Evolutionary conservation across 1,284 basidiomycete genomes (phyloP).

Genomic region (Phellinidium pouzarii): DNA sequence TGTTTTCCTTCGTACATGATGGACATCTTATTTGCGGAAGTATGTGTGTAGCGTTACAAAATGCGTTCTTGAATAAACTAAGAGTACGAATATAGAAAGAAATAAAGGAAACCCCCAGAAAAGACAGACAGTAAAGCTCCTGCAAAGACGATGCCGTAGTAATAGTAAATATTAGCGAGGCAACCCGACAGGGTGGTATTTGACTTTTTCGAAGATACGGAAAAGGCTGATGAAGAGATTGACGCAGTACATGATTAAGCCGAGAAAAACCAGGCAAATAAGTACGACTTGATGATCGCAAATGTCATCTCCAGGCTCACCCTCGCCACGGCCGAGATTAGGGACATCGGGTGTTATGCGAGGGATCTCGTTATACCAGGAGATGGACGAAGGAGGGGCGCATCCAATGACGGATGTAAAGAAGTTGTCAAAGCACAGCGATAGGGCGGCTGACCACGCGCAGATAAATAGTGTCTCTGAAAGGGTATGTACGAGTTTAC

Average conservation of each 20-base stretch:
- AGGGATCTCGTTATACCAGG: slow-evolving; percentile 66
- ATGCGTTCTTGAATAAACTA: neutral
- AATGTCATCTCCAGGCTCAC: slow-evolving; percentile 45
- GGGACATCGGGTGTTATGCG: slow-evolving; percentile 35
- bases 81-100: neutral
- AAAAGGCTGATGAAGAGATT: slow-evolving; percentile 82
- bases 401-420: slow-evolving; percentile 84
- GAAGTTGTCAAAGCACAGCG: slow-evolving; percentile 85
- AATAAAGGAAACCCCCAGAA: neutral
- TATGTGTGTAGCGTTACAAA: neutral
- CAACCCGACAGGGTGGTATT: slow-evolving; percentile 25
- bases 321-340: slow-evolving; percentile 35
- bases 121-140: neutral
- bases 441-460: slow-evolving; percentile 86
- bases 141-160: neutral
- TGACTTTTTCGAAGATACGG: slow-evolving; percentile 84
- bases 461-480: slow-evolving; percentile 85
- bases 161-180: neutral
- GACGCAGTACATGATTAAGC: slow-evolving; percentile 69
- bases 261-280: slow-evolving; percentile 68
- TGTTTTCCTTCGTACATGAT: neutral
- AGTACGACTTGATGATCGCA: slow-evolving; percentile 69
- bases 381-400: slow-evolving; percentile 44
- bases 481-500: slow-evolving; percentile 74
- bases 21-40: neutral